Evolutionary conservation across 2,329 filamentous ascomycete species (phyloP), one percentile per base, ranked within the genome.

Genomic region (Penicillium vulpinum): DNA sequence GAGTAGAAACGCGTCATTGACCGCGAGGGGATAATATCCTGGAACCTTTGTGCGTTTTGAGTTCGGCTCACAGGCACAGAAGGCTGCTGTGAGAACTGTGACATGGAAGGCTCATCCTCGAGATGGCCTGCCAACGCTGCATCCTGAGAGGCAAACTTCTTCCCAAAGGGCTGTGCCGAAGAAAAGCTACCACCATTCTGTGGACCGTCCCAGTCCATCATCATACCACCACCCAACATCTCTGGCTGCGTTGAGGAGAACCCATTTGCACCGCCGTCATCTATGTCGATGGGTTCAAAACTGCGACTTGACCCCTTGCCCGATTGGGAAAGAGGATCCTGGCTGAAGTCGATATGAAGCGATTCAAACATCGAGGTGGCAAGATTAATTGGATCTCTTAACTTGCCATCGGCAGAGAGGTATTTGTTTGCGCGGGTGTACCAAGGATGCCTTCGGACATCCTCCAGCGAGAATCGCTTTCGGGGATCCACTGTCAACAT

Each of bases 361-460:
- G 87, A 89, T 71, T 96, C 91, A 53, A 99, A 87, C 91, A 99
- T 96, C 70, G 91, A 87, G 0, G 94, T 96, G n/a, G 94, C 94
- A 45, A 99, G 81, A 53, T 86, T 85, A 60, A 97, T 80, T 1
- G 91, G 90, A 67, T 97, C 91, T 11, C 84, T 84, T 33, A 92
- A 83, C 62, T 82, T 85, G 64, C 93, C 93, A 59, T 92, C 88
- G 0, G 83, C 70, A 4, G 87, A 86, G 48, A 97, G 81, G 66
- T 92, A 88, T 31, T 82, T 83, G 73, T 97, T 99, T 58, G 82
- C 82, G 44, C 91, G 85, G 4, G 91, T 97, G 72, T 91, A 97
- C 94, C 94, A 99, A 1, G 92, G 93, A 75, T 99, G 94, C 62
- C 90, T 87, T 58, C 91, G 89, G 62, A 99, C 88, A 67, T 92